Base-by-base conservation (phyloP, 495 filamentous ascomycete species). In the Hyaloscypha variabilis region DNA sequence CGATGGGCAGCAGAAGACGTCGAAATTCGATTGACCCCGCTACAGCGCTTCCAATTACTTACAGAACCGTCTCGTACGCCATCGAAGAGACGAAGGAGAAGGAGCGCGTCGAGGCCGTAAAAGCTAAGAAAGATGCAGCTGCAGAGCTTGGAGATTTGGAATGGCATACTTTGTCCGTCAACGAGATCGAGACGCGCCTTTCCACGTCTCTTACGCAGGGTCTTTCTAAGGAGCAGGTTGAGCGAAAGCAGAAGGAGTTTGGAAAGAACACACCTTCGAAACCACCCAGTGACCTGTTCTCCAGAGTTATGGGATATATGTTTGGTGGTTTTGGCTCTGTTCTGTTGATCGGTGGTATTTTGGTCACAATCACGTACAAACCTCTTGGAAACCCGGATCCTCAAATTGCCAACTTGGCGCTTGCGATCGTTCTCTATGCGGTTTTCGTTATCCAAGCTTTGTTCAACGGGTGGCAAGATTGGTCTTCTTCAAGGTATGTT, bases 271-370 rank as follows among this genome's bases (percentile, higher is more conserved):
- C 83, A 8, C 83, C 85, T 28, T 79, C 85, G 8, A 82, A 83
- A 0, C 83, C 85, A 36, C 74, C 82, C 0, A 85, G 86, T 19
- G 82, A 80, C 57, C 81, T 80, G n/a, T 59, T 85, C 49, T 76
- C 77, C 39, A 83, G 85, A 65, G 79, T 83, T 21, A 76, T 91
- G 6, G 80, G 81, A 21, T 91, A 92, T 71, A 81, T 90, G 70
- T 91, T 90, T 71, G 85, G 84, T 55, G 89, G 89, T n/a, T 90
- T 90, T 69, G 86, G 89, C 2, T 79, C 83, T 2, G 78, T 91
- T 30, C 81, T 91, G 6, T 75, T 89, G 8, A 71, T 84, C 34
- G 87, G 85, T 23, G 77, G 79, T 31, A 80, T 90, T 26, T 78
- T 92, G 4, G 85, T 90, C 58, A 88, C 89, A 67, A 69, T 91